phyloP scores from a whole-genome alignment of 495 filamentous ascomycete genomes.

The Xylaria nigripes region DNA sequence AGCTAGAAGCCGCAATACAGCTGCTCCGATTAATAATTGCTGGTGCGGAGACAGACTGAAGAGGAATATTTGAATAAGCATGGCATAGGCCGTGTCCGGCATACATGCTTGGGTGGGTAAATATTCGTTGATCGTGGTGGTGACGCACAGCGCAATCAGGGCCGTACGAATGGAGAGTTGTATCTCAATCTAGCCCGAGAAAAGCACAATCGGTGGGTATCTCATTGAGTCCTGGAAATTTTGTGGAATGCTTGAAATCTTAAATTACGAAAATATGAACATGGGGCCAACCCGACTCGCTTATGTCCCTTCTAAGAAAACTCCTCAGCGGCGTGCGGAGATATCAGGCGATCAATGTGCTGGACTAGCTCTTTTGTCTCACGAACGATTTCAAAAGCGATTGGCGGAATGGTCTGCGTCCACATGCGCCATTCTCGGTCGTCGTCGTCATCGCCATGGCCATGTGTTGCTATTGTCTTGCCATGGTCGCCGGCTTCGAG shows the following conservation, averaged over 20 bases:
- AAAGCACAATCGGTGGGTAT: slow-evolving; percentile 8
- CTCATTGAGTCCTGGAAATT: slow-evolving; percentile 11
- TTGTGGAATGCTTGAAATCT: slow-evolving; percentile 6
- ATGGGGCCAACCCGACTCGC: slow-evolving; percentile 13
- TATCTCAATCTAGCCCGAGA: neutral
- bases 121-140: slow-evolving; percentile 8
- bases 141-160: slow-evolving; percentile 2
- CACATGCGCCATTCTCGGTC: slow-evolving; percentile 49
- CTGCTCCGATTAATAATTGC: neutral
- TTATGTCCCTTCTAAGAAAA: slow-evolving; percentile 28
- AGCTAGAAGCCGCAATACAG: neutral
- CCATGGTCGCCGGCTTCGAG: slow-evolving; percentile 59
- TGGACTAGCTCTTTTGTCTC: slow-evolving; percentile 68
- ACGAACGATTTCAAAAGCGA: slow-evolving; percentile 80
- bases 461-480: slow-evolving; percentile 42
- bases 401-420: slow-evolving; percentile 65
- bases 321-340: slow-evolving; percentile 34
- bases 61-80: slow-evolving; percentile 2
- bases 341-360: slow-evolving; percentile 33
- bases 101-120: neutral
- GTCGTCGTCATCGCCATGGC: slow-evolving; percentile 35
- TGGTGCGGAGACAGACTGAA: neutral
- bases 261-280: slow-evolving; percentile 11
- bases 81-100: neutral
- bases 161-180: neutral